These are phyloP conservation scores for Verticillium klebahnii DNA, from an alignment of 2,329 filamentous ascomycete genomes.

Conservation along the genomic window DNA sequence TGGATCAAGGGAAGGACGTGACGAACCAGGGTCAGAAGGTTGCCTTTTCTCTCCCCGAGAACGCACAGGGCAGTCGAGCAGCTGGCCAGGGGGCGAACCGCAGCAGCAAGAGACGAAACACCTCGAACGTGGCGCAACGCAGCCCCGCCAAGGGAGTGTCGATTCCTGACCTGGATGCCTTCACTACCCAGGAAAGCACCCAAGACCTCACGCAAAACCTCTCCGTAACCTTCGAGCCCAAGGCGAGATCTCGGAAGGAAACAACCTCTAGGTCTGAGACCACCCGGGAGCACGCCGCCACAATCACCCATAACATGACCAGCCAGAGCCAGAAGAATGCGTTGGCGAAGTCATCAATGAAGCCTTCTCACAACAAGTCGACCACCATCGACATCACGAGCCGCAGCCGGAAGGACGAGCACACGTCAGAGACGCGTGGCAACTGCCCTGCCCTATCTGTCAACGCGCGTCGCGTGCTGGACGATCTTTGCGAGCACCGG, in stretches of 20 bases:
- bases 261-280: slow-evolving; percentile 1
- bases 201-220: slow-evolving; percentile 17
- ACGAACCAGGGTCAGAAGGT: slow-evolving; percentile 28
- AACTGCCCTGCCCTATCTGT: slow-evolving; percentile 43
- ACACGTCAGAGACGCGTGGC: slow-evolving; percentile 7
- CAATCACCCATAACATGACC: slow-evolving; percentile 13
- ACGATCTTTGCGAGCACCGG: slow-evolving; percentile 49
- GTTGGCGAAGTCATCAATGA: slow-evolving; percentile 7
- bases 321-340: slow-evolving; percentile 12
- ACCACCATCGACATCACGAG: slow-evolving; percentile 12
- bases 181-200: slow-evolving; percentile 15
- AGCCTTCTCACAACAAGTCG: slow-evolving; percentile 9
- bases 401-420: slow-evolving; percentile 8
- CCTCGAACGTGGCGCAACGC: slow-evolving; percentile 8
- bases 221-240: slow-evolving; percentile 15
- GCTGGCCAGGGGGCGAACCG: slow-evolving; percentile 32
- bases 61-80: slow-evolving; percentile 17
- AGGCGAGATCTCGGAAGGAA: slow-evolving; percentile 11
- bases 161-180: slow-evolving; percentile 10
- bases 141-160: slow-evolving; percentile 9
- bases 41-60: slow-evolving; percentile 36
- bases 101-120: slow-evolving; percentile 35
- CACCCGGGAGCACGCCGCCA: slow-evolving; percentile 8
- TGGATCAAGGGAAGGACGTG: neutral
- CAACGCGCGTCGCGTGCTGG: slow-evolving; percentile 48